phyloP scores from a whole-genome alignment of 2,329 filamentous ascomycete genomes.

The Hymenoscyphus linearis region DNA sequence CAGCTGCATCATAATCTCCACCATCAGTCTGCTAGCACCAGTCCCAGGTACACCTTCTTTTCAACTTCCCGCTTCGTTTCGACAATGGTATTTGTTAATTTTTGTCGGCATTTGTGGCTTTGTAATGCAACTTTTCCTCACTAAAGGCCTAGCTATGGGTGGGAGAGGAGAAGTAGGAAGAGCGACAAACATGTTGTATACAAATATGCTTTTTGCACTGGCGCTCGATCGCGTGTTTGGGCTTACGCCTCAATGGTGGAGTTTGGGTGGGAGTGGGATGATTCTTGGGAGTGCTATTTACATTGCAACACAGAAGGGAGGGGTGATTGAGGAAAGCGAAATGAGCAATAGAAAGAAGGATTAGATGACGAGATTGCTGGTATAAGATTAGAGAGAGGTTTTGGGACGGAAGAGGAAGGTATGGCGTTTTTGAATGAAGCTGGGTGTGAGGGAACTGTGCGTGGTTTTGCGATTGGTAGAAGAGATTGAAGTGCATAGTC shows the following conservation, averaged over 20 bases:
- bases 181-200: slow-evolving; percentile 64
- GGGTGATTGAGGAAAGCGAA: neutral
- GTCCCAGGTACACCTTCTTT: slow-evolving; percentile 35
- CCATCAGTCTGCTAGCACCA: slow-evolving; percentile 50
- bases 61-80: slow-evolving; percentile 38
- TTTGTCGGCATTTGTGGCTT: slow-evolving; percentile 72
- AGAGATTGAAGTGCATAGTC: neutral
- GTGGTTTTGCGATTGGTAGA: neutral
- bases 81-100: slow-evolving; percentile 57
- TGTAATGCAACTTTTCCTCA: slow-evolving; percentile 80
- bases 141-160: slow-evolving; percentile 55
- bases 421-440: neutral
- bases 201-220: slow-evolving; percentile 65
- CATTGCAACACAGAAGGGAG: slow-evolving; percentile 43
- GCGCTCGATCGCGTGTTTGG: slow-evolving; percentile 60
- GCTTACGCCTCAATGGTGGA: slow-evolving; percentile 49
- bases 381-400: neutral
- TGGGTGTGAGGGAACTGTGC: neutral
- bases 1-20: slow-evolving; percentile 64
- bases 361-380: neutral
- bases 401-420: neutral
- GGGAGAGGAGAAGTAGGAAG: slow-evolving; percentile 33
- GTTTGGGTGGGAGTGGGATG: slow-evolving; percentile 55
- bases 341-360: neutral
- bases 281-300: slow-evolving; percentile 63